Base-by-base conservation (phyloP, 164 flowering plant species). In the Kingdonia uniflora region DNA sequence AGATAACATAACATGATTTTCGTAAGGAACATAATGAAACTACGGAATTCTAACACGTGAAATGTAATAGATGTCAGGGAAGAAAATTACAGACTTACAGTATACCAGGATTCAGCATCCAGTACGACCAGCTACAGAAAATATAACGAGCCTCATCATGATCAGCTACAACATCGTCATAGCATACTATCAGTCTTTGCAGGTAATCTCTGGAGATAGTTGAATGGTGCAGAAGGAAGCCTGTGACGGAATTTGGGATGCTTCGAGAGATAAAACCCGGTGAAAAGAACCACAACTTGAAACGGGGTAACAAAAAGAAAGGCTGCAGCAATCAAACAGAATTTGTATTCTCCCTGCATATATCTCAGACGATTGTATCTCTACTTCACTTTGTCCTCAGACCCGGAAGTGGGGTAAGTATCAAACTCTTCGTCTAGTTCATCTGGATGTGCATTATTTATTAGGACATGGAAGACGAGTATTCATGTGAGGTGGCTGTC, bases 161-260 rank as follows among this genome's bases (percentile, higher is more conserved):
- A n/a, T n/a, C n/a, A n/a, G n/a, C n/a, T n/a, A n/a, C n/a, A n/a
- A n/a, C n/a, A n/a, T n/a, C n/a, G n/a, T 74, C 70, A 74, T 13
- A 80, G 15, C 76, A 80, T 55, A 60, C 82, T 55, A 37, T 80
- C 87, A 7, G 76, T 52, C 60, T 55, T 74, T 1, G 84, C 72
- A n/a, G 87, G 87, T 67, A 81, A 49, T 50, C 87, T 66, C 57
- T 74, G 60, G 69, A 76, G 65, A 65, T 76, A 81, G 64, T 67
- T 81, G n/a, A 67, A 33, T 0, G 79, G 74, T 3, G 51, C 57
- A 0, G 70, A 65, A 17, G 87, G 87, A 22, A 73, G 60, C 33
- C 47, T 48, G 11, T 65, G 29, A 0, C 84, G 71, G 14, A 81
- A 70, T 37, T 65, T 73, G 0, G 87, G 87, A 52, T 77, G 87